These are phyloP conservation scores for Lyophyllum decastes DNA, from an alignment of 768 basidiomycete species.

Conservation along the genomic window DNA sequence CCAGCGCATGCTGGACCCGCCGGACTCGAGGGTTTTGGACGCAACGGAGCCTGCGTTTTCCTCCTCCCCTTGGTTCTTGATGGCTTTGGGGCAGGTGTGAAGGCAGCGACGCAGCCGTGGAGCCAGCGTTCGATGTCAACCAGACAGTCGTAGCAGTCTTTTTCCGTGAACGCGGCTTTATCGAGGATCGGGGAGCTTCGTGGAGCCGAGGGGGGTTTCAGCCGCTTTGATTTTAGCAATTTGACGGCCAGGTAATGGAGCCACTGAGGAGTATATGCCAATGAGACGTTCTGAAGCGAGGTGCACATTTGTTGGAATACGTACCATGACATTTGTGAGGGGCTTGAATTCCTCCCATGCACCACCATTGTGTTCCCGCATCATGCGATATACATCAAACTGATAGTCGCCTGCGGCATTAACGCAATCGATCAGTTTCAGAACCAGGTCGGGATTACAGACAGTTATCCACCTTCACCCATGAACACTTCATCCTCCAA, in stretches of 20 bases:
- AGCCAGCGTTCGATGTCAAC: slow-evolving; percentile 66
- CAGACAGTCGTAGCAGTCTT: slow-evolving; percentile 69
- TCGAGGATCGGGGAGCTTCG: slow-evolving; percentile 37
- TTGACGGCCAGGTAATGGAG: slow-evolving; percentile 81
- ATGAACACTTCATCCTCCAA: slow-evolving; percentile 91
- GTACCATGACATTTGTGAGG: slow-evolving; percentile 88
- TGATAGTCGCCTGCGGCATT: slow-evolving; percentile 75
- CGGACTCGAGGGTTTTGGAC: slow-evolving; percentile 17
- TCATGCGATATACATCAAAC: slow-evolving; percentile 92
- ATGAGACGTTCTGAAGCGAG: background rate
- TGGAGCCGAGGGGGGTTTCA: slow-evolving; percentile 52
- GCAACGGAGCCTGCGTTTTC: slow-evolving; percentile 22
- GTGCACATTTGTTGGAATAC: slow-evolving; percentile 19
- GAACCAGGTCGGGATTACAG: background rate
- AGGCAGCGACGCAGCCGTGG: slow-evolving; percentile 41
- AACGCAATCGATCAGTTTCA: background rate
- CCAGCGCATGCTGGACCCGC: slow-evolving; percentile 48
- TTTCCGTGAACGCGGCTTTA: slow-evolving; percentile 54
- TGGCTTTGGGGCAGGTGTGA: slow-evolving; percentile 27
- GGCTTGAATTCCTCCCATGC: slow-evolving; percentile 81
- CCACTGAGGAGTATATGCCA: slow-evolving; percentile 62
- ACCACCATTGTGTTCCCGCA: slow-evolving; percentile 61
- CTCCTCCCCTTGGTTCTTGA: slow-evolving; percentile 38
- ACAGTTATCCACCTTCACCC: slow-evolving; percentile 67
- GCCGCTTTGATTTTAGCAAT: slow-evolving; percentile 67